These are phyloP conservation scores for Candida ponderosae DNA, from an alignment of 805 yeast species.

Conservation along the genomic window DNA sequence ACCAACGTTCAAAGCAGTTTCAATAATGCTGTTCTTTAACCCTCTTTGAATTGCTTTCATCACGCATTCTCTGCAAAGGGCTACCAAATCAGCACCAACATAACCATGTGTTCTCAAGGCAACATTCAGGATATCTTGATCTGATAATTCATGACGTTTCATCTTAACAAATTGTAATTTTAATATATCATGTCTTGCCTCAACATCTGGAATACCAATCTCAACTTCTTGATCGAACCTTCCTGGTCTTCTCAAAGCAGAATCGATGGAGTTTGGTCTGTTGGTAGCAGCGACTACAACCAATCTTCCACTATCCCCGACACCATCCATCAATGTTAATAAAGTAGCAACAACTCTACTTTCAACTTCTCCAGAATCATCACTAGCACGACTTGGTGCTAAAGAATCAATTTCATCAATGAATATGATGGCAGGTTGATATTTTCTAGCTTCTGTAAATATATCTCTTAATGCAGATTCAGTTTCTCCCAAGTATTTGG, in stretches of 20 bases:
- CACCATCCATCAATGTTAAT: constrained; percentile 73
- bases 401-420: constrained; percentile 92
- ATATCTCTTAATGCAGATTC: constrained; percentile 76
- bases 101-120: constrained; percentile 89
- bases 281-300: constrained; percentile 72
- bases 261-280: constrained; percentile 59
- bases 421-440: constrained; percentile 81
- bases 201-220: constrained; percentile 85
- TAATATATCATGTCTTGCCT: constrained; percentile 69
- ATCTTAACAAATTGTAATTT: constrained; percentile 45
- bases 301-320: constrained; percentile 56
- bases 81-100: constrained; percentile 93
- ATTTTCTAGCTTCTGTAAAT: constrained; percentile 77
- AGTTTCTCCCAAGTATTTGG: constrained; percentile 91
- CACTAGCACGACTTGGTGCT: constrained; percentile 77
- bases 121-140: constrained; percentile 48
- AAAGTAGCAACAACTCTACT: constrained; percentile 85
- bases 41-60: constrained; percentile 72
- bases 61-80: constrained; percentile 82
- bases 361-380: constrained; percentile 88
- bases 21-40: constrained; percentile 22
- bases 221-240: constrained; percentile 86
- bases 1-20: constrained; percentile 36
- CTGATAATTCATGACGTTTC: constrained; percentile 42
- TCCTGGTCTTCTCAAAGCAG: constrained; percentile 79